phyloP scores from a whole-genome alignment of 148 eudicot species.

The Rhododendron vialii region DNA sequence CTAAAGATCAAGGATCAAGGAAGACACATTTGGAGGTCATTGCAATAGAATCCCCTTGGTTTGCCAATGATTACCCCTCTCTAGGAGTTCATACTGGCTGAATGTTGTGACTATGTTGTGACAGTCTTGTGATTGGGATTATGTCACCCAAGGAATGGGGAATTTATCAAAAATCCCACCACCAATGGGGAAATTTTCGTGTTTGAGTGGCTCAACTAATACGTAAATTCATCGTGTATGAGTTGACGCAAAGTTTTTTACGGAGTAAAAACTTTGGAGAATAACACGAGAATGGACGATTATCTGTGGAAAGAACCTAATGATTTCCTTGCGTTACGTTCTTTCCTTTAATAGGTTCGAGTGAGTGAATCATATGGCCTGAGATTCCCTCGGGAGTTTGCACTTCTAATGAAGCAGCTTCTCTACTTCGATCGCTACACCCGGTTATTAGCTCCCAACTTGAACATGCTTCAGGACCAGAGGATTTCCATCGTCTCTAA shows the following conservation, averaged over 20 bases:
- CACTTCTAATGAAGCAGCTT: constrained; percentile 94
- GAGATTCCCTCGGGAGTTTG: constrained; percentile 93
- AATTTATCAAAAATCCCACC: not conserved
- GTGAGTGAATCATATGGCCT: constrained; percentile 96
- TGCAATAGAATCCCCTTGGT: not conserved
- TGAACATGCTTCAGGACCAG: constrained; percentile 94
- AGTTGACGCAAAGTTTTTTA: not conserved
- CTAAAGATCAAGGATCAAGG: not conserved
- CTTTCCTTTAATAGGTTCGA: constrained; percentile 51
- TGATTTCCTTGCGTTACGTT: not conserved
- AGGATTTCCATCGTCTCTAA: constrained; percentile 75
- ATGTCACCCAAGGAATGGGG: not conserved
- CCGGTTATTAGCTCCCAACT: constrained; percentile 85
- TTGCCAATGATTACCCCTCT: not conserved
- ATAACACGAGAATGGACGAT: not conserved
- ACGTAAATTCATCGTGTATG: not conserved
- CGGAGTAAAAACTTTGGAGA: not conserved
- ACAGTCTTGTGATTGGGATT: not conserved
- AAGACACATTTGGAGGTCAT: not conserved
- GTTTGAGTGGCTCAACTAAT: not conserved
- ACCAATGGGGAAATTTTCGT: not conserved
- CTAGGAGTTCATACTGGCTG: not conserved
- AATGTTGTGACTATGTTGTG: not conserved
- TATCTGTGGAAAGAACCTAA: not conserved
- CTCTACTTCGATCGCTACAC: constrained; percentile 96